Conservation (phyloP, 129 eudicot species). For the Kitagawia praeruptora region DNA sequence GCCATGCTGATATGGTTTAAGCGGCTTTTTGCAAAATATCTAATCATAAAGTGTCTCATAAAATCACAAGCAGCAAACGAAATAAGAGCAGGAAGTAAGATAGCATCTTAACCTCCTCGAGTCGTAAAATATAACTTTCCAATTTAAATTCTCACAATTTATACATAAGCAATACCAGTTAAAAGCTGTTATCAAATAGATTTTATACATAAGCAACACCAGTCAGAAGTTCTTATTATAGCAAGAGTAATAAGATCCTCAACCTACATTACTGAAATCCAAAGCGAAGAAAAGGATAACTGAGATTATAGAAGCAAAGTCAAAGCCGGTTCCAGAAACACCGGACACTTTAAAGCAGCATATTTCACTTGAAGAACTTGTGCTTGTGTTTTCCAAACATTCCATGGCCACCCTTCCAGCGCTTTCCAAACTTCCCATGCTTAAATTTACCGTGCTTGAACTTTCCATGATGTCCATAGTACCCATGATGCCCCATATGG, state of each 20-base stretch:
- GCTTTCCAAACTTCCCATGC: slow-evolving; percentile 59
- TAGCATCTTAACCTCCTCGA: background rate
- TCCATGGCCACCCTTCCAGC: slow-evolving; percentile 41
- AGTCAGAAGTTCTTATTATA: background rate
- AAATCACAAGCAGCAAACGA: background rate
- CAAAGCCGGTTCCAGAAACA: slow-evolving; percentile 8
- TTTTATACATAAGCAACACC: background rate
- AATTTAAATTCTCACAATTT: background rate
- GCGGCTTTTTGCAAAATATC: too few species aligned
- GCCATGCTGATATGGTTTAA: too few species aligned
- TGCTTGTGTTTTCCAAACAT: slow-evolving; percentile 43
- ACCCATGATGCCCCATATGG: slow-evolving; percentile 20
- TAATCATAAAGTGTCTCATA: background rate
- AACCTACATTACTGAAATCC: background rate
- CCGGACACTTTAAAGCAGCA: background rate
- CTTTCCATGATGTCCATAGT: slow-evolving; percentile 58
- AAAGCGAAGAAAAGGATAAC: background rate
- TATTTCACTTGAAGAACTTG: slow-evolving; percentile 45
- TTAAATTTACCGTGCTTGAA: slow-evolving; percentile 59
- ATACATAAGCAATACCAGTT: background rate
- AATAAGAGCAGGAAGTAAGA: background rate
- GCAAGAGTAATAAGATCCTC: background rate
- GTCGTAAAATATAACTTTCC: background rate
- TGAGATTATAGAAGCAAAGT: background rate
- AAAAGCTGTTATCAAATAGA: background rate